Conservation (phyloP, 1,139 yeast genomes). For the Sugiyamaella grinbergsii region DNA sequence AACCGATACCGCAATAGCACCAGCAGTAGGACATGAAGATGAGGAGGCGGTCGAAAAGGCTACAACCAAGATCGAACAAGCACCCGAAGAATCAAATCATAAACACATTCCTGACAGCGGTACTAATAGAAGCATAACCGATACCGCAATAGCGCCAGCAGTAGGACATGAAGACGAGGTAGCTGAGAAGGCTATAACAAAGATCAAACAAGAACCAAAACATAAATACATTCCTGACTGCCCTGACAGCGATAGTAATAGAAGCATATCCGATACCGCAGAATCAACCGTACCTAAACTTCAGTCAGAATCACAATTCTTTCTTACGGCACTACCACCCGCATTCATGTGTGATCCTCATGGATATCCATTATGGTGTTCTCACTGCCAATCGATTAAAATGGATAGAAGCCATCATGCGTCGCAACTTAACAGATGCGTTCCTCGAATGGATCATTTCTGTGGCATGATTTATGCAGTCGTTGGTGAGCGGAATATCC, state of each 20-base stretch:
- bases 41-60: neutral
- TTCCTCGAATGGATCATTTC: constrained; percentile 68
- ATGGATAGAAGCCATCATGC: constrained; percentile 92
- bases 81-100: neutral
- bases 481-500: constrained; percentile 77
- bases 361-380: constrained; percentile 62
- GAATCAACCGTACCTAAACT: no score
- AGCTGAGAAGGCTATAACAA: neutral
- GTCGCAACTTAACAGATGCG: constrained; percentile 64
- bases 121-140: neutral
- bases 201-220: neutral
- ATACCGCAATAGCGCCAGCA: neutral
- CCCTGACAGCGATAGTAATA: constrained; percentile 17
- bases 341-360: constrained; percentile 44
- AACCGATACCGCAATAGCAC: neutral
- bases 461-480: constrained; percentile 94
- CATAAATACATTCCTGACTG: neutral
- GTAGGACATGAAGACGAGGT: no score
- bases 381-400: constrained; percentile 74
- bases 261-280: no score
- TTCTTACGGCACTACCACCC: constrained; percentile 27
- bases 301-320: no score
- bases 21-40: no score
- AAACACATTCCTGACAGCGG: neutral
- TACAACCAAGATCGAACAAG: neutral